Base-by-base conservation (phyloP, 2,329 filamentous ascomycete species). In the Calycina marina region DNA sequence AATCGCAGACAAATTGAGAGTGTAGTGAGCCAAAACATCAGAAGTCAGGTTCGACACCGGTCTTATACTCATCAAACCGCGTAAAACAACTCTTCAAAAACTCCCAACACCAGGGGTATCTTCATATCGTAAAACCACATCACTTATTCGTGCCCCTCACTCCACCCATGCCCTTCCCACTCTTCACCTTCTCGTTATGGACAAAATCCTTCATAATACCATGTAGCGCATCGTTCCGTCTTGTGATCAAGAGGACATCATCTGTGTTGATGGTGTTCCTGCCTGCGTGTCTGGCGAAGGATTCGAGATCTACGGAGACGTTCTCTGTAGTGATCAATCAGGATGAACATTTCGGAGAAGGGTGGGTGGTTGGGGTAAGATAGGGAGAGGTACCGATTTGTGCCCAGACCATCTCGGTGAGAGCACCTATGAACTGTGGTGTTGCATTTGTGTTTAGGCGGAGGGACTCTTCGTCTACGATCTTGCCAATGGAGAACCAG, bases 401-500 rank as follows among this genome's bases (percentile, higher is more conserved):
- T 1, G 75, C 69, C 74, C 82, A 93, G 5, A 88, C 78, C 55
- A 93, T 70, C 55, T 93, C 85, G 1, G 82, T 90, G 50, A 92
- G 56, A 0, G 79, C 72, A 6, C 78, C 84, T 44, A 92, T 92
- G 55, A 92, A 93, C 50, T 93, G 84, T 2, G 83, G 83, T 15
- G 88, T 93, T 5, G 86, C 83, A 55, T 93, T 94, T 41, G 83
- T 69, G 50, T 81, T 73, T 16, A 76, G 63, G 35, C 68, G 64
- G 17, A 84, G 60, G 12, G 75, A 77, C 52, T 93, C 79, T 43
- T 88, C 76, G 53, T 96, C 88, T 41, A 93, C 81, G 38, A 92
- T 88, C 52, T 84, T 80, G 43, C 83, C 82, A 38, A 93, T 71
- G 14, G 76, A 71, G 49, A 78, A 78, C 84, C 84, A 93, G 14